A percentile compares a stretch with the other conserved stretches of the same genome.
Evolutionary conservation across 192 early-diverging fungal genomes (phyloP).

Genomic region (Podochytrium sp.): DNA sequence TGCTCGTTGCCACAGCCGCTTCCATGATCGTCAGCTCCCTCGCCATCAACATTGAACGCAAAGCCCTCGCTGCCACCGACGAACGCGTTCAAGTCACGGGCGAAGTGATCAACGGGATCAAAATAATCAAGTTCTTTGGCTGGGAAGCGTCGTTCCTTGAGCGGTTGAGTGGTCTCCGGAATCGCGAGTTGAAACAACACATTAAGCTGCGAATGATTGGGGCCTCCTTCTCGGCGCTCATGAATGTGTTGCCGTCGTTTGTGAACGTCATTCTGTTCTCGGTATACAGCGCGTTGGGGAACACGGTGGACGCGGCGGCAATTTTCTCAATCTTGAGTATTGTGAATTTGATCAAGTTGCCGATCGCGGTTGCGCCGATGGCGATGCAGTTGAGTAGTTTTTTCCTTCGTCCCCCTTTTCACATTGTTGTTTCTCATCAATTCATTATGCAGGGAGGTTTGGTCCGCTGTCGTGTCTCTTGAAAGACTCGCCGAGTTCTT

Average conservation of each 20-base stretch:
- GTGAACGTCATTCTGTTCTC: conserved; percentile 20
- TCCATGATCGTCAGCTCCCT: background rate
- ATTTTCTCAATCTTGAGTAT: conserved; percentile 65
- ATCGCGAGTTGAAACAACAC: conserved; percentile 18
- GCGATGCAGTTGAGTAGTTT: background rate
- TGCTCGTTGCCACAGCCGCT: background rate
- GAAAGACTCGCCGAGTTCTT: conserved; percentile 18
- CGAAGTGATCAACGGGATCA: conserved; percentile 78
- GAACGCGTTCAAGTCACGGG: conserved; percentile 28
- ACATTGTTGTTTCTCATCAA: no score
- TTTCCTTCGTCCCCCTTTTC: background rate
- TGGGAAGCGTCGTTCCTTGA: conserved; percentile 78
- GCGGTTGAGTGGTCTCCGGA: conserved; percentile 35
- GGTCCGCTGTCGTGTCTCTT: conserved; percentile 17
- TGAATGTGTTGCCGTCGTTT: conserved; percentile 28
- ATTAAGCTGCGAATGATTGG: conserved; percentile 1
- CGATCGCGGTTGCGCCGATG: conserved; percentile 4
- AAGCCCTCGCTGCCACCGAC: background rate
- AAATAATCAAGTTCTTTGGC: conserved; percentile 87
- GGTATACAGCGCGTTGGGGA: conserved; percentile 27
- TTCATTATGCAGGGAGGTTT: no score
- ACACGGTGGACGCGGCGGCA: conserved; percentile 46
- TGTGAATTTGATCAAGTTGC: conserved; percentile 52
- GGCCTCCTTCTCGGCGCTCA: conserved; percentile 12
- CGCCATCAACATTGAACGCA: background rate